Evolutionary conservation across 2,329 filamentous ascomycete genomes (phyloP), one percentile per base, ranked within the genome.

Genomic region (Diaporthe sp.): DNA sequence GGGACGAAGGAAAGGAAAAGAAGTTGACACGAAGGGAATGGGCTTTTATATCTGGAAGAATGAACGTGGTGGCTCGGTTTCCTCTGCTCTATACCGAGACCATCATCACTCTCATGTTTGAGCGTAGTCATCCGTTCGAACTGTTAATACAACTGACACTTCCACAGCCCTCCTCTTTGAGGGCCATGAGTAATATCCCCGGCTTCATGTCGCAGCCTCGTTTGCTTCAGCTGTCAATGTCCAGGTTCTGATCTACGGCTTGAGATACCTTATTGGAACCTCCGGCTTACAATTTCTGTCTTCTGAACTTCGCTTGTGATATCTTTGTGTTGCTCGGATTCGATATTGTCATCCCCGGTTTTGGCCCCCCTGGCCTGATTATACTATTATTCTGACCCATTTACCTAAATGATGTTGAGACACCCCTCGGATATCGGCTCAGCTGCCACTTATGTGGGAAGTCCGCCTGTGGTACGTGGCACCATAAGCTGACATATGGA

Each of bases 341-440:
- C 35, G 35, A 28, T 42, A 22, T 28, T 61, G 57, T 61, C 57
- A 61, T 61, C 57, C 57, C 57, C 57, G 57, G 7, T 42, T 28
- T 61, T 28, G 38, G 57, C 35, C 57, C 57, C 57, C 57, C n/a
- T 1, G 1, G 7, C 4, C 4, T 28, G 33, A 42, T 40, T 58
- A 10, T 40, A 19, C 19, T 42, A 17, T 12, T 15, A 61, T 1
- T 42, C 35, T 42, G 57, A 28, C 15, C 15, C 0, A 8, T 19
- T 13, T 19, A 5, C 12, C n/a, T 17, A 15, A 15, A 5, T 10
- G 22, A 38, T 25, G 25, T 28, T 42, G 10, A 42, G 35, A 61
- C 57, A 42, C 19, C 15, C 5, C 9, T 22, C 57, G 57, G 35
- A 42, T 42, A 4, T 42, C 57, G 57, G 57, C 38, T 19, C 8